Base-by-base conservation (phyloP, 495 filamentous ascomycete species). In the Penicillium flavigenum region DNA sequence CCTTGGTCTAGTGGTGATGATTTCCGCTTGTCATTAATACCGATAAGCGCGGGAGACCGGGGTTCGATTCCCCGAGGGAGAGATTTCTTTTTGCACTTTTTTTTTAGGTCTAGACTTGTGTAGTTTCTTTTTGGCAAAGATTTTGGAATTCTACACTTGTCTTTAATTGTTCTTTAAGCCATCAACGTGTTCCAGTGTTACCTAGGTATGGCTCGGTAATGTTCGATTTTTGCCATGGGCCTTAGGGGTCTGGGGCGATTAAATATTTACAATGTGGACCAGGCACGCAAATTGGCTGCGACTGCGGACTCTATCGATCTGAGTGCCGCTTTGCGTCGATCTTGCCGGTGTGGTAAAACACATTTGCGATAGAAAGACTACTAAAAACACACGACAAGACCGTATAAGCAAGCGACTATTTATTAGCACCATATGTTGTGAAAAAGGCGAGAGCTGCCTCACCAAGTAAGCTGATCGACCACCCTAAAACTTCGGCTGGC, bases 1-100 rank as follows among this genome's bases (percentile, higher is more conserved):
- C 66, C 66, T 69, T 74, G 71, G 71, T 74, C 75, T 76, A 79
- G 76, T 77, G 76, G 76, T 78, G 66, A 79, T 79, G 76, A 79
- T 79, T 79, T 79, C 76, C 76, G 76, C 76, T 78, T 79, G 76
- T 79, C 76, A 79, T 66, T 67, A 68, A 65, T 5, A 68, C 61
- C 47, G 68, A 69, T 63, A 71, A 70, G 67, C 70, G 76, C 76
- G 75, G 73, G 75, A 79, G 76, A 78, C 76, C 76, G 72, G 74
- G 74, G 76, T 79, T 78, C 76, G 76, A 79, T 79, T 79, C 76
- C 76, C 76, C 72, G 76, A 26, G 24, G 24, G 24, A 26, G 24
- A 26, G 24, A 26, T 6, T 26, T 26, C 24, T 26, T 26, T 26
- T 26, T 26, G 27, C 27, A 29, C 27, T 65, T 58, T 38, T 44